Percentiles rank a stretch among this genome's conserved stretches.
phyloP scores from a whole-genome alignment of 495 filamentous ascomycete genomes.

The Talaromyces stipitatus region DNA sequence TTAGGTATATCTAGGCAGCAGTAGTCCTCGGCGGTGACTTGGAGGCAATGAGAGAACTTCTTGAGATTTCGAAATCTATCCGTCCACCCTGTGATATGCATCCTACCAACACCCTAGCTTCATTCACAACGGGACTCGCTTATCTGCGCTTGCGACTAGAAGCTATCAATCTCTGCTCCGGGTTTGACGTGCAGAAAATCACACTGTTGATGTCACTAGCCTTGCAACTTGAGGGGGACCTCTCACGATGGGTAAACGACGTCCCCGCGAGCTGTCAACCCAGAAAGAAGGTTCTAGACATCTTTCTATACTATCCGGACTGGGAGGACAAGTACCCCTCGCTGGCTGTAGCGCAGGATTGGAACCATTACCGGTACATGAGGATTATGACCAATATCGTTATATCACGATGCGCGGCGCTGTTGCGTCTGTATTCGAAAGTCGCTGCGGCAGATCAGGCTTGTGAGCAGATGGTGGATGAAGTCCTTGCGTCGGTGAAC shows the following conservation, averaged over 20 bases:
- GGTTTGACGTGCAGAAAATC: not conserved
- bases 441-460: not conserved
- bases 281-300: not conserved
- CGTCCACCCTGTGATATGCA: not conserved
- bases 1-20: not conserved
- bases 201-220: not conserved
- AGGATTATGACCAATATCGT: not conserved
- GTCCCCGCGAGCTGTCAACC: not conserved
- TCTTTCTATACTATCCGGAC: not conserved
- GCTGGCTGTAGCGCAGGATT: not conserved
- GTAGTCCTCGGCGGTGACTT: not conserved
- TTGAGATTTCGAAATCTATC: not conserved
- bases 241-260: not conserved
- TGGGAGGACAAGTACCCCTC: not conserved
- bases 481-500: not conserved
- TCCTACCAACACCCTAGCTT: not conserved
- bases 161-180: not conserved
- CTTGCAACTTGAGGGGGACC: not conserved
- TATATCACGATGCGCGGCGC: not conserved
- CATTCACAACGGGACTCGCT: not conserved
- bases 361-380: not conserved
- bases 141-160: not conserved
- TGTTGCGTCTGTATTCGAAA: not conserved
- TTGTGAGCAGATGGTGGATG: not conserved
- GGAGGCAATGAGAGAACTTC: not conserved